These are phyloP conservation scores for Bjerkandera adusta DNA, from an alignment of 1,284 basidiomycete species.

Conservation along the genomic window DNA sequence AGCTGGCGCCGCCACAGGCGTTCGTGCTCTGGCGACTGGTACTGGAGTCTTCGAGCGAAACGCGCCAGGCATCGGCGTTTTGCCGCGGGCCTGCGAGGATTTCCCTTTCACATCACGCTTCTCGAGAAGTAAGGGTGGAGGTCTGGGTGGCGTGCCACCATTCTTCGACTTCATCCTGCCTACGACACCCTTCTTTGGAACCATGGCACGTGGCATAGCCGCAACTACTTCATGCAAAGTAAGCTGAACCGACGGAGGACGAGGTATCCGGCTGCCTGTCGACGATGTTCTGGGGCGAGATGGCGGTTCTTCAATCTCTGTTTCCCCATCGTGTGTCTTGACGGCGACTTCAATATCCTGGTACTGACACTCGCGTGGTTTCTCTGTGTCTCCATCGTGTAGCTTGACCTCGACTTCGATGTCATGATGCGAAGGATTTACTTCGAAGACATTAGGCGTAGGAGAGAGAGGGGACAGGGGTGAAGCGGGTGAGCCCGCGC, in stretches of 20 bases:
- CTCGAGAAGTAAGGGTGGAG: no score
- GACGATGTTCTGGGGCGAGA: slow-evolving; percentile 1
- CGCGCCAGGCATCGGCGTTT: not conserved
- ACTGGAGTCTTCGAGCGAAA: not conserved
- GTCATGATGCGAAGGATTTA: no score
- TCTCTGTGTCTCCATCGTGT: not conserved
- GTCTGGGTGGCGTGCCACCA: no score
- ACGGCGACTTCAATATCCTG: slow-evolving; percentile 4
- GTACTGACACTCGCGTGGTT: not conserved
- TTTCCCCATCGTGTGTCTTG: not conserved
- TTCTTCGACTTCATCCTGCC: slow-evolving; percentile 8
- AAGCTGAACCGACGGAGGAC: not conserved
- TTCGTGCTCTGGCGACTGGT: not conserved
- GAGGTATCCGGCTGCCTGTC: not conserved
- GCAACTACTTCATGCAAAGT: not conserved
- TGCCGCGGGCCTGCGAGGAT: not conserved
- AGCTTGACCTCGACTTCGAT: no score
- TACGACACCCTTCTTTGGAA: slow-evolving; percentile 4
- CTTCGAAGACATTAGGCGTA: no score
- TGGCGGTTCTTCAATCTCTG: not conserved
- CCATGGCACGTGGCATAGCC: not conserved
- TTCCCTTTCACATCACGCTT: not conserved
- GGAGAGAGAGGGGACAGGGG: no score
- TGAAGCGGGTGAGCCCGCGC: no score
- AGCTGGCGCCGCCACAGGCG: not conserved